Base-by-base conservation (phyloP, 352 stramenopile genomes). In the Sclerospora graminicola region DNA sequence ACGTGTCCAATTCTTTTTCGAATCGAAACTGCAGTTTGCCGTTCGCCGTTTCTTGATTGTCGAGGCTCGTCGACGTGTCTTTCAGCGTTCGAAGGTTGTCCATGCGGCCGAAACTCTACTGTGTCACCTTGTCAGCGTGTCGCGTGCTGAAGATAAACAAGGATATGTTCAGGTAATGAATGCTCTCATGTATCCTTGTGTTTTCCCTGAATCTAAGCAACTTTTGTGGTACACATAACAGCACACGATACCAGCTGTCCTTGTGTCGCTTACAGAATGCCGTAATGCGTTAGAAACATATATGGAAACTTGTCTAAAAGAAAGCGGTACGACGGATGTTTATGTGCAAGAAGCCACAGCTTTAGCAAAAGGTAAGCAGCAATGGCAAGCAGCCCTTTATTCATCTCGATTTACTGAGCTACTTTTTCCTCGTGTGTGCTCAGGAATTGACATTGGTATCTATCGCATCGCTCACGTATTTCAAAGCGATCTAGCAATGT, bases 161-260 rank as follows among this genome's bases (percentile, higher is more conserved):
- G 77, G 77, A 36, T 73, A 72, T 46, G 77, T 83, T 18, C 70
- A 89, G 70, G 77, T 89, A n/a, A n/a, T n/a, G n/a, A n/a, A 62
- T 24, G 61, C 36, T 41, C 21, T 26, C 21, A 7, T 26, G 21
- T 26, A 6, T 26, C 21, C 3, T 26, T 26, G 21, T 3, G 21
- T 7, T 26, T 26, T 6, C 4, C 21, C 3, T 26, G 21, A 26
- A 26, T n/a, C 21, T 26, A 6, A 26, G 21, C 21, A 15, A 15
- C n/a, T 5, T 13, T 13, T 15, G 9, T 33, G 4, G 28, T 15
- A n/a, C 45, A 9, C 36, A 35, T 5, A 36, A 5, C 35, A 89
- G 77, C 71, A 89, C 41, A 66, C 77, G 16, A 63, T 87, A 9
- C 68, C 77, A 29, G 74, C 77, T 13, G 61, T 82, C 4, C 48